Base-by-base conservation (phyloP, 1,284 basidiomycete species). In the Thecaphora thlaspeos region DNA sequence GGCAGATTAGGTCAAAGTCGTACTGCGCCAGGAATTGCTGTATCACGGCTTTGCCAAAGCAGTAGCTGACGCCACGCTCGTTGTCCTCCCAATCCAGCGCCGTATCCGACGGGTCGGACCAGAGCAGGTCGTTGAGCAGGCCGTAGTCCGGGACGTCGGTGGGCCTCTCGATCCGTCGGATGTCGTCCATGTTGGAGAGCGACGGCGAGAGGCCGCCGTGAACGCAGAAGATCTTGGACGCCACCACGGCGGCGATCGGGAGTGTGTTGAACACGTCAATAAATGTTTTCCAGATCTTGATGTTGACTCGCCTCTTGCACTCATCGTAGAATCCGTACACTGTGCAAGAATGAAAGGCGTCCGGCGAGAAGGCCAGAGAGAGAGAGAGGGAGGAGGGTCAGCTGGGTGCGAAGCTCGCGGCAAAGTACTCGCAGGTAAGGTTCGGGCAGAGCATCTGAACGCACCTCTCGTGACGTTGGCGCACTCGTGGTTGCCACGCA, bases 11-110 rank as follows among this genome's bases (percentile, higher is more conserved):
- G 80, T 97, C 94, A 93, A 98, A 96, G 80, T 98, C 95, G 56
- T 77, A 94, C 80, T 97, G 96, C 84, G 96, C 92, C 76, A 98
- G 82, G 85, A 98, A 98, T 73, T 93, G 84, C 58, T 91, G 92
- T 46, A 98, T 93, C 41, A 98, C 94, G 77, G 96, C 93, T 30
- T 92, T 92, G 10, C 94, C 94, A 80, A 97, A 98, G n/a, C 90
- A 93, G 80, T 92, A 94, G 41, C 91, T 95, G 45, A 98, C 94
- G 69, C 94, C 94, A 79, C 94, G 86, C 80, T 98, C 94, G 79
- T 98, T 98, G 82, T 98, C 94, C 78, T 90, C 93, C 94, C 94
- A 98, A 10, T 93, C 94, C 24, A 91, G 94, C 74, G 97, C 96
- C 78, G 97, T 93, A 81, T 98, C 97, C 83, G 97, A 93, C 40